phyloP scores from a whole-genome alignment of 805 yeast genomes.

The Nakazawaea wickerhamii region DNA sequence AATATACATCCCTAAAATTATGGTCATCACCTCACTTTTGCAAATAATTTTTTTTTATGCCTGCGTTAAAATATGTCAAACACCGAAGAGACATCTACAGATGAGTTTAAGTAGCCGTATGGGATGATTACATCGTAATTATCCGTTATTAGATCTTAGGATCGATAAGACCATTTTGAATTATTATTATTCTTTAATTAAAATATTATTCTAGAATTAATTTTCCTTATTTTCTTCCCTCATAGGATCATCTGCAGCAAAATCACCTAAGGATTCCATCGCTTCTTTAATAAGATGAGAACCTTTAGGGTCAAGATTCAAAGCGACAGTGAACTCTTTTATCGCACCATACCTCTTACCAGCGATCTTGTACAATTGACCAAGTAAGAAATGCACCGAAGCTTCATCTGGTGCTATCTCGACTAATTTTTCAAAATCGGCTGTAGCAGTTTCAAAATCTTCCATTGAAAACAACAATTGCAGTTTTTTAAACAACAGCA shows the following conservation, averaged over 20 bases:
- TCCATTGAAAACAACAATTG: constrained; percentile 71
- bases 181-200: no score
- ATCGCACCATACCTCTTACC: constrained; percentile 75
- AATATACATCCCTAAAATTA: no score
- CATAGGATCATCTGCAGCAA: constrained; percentile 4
- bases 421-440: constrained; percentile 66
- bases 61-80: background rate
- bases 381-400: constrained; percentile 83
- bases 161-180: background rate
- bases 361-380: constrained; percentile 75
- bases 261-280: constrained; percentile 43
- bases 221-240: constrained; percentile 6
- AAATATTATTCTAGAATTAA: background rate
- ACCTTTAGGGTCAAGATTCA: constrained; percentile 90
- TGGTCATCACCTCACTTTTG: constrained; percentile 6
- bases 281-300: constrained; percentile 82
- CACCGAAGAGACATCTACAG: no score
- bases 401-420: constrained; percentile 92
- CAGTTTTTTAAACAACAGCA: constrained; percentile 86
- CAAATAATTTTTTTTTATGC: background rate
- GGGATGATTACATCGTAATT: background rate
- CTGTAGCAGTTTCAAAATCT: constrained; percentile 64
- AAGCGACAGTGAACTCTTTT: constrained; percentile 79
- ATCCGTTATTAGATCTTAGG: background rate
- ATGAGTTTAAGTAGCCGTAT: background rate